A percentile compares a stretch with the other conserved stretches of the same genome.
Evolutionary conservation across 805 yeast genomes (phyloP).

Genomic region (Kuraishia ogatae): DNA sequence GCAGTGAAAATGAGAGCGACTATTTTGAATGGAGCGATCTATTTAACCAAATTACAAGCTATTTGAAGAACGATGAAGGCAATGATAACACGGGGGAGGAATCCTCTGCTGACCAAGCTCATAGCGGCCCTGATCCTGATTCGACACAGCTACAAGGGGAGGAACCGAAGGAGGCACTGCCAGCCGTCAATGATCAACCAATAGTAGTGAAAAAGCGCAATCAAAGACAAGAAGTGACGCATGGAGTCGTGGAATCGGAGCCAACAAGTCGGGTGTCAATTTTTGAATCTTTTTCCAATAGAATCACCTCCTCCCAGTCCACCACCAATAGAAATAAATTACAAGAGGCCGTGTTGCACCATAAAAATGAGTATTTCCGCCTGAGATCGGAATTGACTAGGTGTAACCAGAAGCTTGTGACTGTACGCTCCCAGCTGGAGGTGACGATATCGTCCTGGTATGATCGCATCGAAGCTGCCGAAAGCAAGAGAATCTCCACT

Average conservation of each 20-base stretch:
- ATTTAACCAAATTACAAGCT: slow-evolving; percentile 5
- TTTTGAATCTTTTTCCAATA: not conserved
- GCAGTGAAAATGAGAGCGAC: slow-evolving; percentile 10
- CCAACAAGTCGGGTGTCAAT: not conserved
- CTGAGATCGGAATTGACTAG: not conserved
- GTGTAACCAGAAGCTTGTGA: not conserved
- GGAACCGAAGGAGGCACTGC: not conserved
- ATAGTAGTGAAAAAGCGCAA: not conserved
- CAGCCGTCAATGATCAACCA: not conserved
- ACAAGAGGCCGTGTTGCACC: not conserved
- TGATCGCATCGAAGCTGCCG: not conserved
- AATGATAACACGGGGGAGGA: not conserved
- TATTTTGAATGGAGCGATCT: slow-evolving; percentile 11
- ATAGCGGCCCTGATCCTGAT: too few species aligned
- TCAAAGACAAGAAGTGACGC: not conserved
- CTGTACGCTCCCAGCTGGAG: not conserved
- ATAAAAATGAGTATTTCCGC: not conserved
- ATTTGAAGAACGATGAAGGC: not conserved
- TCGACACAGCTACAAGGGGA: not conserved
- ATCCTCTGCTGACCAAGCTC: too few species aligned
- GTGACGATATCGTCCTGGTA: not conserved
- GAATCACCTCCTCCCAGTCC: not conserved
- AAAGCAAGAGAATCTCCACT: not conserved
- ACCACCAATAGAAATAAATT: not conserved
- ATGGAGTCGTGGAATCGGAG: not conserved